A percentile compares a stretch with the other conserved stretches of the same genome.
Conservation (phyloP, 2,329 filamentous ascomycete genomes). For the Penicillium carneum region DNA sequence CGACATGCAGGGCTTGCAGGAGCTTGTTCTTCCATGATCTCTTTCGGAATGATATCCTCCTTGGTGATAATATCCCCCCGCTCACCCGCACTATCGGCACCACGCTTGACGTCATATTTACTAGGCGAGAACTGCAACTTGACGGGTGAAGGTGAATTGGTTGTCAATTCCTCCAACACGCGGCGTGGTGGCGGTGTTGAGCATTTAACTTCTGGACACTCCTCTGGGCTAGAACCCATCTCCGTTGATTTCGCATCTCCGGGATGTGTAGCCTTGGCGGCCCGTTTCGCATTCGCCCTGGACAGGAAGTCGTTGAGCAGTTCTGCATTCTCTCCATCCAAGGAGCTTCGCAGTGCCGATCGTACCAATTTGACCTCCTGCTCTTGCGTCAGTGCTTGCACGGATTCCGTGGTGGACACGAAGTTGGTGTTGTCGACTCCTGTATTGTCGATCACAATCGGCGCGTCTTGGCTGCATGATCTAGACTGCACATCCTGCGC, state of each 20-base stretch:
- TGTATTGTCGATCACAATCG: conserved; percentile 9
- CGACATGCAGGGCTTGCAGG: conserved; percentile 43
- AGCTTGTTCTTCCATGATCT: conserved; percentile 30
- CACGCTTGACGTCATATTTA: conserved; percentile 35
- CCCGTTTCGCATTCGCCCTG: conserved; percentile 52
- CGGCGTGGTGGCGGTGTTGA: conserved; percentile 45
- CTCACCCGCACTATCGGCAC: conserved; percentile 15
- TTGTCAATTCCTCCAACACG: conserved; percentile 47
- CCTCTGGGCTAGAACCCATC: conserved; percentile 25
- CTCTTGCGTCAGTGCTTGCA: conserved; percentile 40
- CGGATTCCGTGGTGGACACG: conserved; percentile 27
- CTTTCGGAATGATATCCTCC: conserved; percentile 28
- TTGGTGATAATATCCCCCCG: conserved; percentile 27
- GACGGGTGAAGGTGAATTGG: conserved; percentile 50
- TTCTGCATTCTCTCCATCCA: conserved; percentile 51
- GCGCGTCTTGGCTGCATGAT: conserved; percentile 13
- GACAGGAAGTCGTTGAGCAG: conserved; percentile 52
- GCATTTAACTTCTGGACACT: conserved; percentile 32
- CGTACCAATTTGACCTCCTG: conserved; percentile 46
- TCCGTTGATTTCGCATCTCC: conserved; percentile 31
- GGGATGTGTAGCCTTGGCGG: conserved; percentile 43
- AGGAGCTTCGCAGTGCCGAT: conserved; percentile 47
- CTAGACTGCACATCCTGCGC: conserved; percentile 24
- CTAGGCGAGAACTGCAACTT: conserved; percentile 40
- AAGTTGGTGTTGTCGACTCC: conserved; percentile 6